phyloP scores from a whole-genome alignment of 306 rosid species.

The Medicago arabica region DNA sequence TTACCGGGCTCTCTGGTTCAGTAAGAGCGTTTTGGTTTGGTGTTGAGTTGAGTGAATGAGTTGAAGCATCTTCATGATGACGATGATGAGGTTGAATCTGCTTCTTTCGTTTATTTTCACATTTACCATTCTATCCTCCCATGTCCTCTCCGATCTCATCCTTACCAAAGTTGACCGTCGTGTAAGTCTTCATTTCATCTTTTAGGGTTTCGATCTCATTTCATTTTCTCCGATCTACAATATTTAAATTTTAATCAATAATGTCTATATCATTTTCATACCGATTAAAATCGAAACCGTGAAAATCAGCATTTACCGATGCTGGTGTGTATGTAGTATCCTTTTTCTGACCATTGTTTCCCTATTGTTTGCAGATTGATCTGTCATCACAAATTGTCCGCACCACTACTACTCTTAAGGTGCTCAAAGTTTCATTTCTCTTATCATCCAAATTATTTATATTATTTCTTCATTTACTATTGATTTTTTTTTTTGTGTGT shows the following conservation, averaged over 20 bases:
- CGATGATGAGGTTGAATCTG: conserved; percentile 49
- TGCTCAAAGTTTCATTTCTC: conserved; percentile 28
- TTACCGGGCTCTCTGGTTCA: background rate
- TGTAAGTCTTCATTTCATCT: conserved; percentile 52
- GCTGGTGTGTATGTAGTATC: background rate
- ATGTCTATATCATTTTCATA: background rate
- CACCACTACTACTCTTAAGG: conserved; percentile 80
- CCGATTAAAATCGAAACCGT: conserved; percentile 11
- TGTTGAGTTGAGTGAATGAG: conserved; percentile 34
- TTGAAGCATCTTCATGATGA: background rate
- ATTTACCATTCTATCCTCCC: conserved; percentile 53
- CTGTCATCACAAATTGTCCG: conserved; percentile 89
- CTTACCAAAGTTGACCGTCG: conserved; percentile 95
- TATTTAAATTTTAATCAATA: background rate
- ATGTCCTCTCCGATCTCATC: conserved; percentile 83
- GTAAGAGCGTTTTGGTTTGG: background rate
- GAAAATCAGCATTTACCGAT: background rate
- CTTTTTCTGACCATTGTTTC: conserved; percentile 38
- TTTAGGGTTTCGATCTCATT: background rate
- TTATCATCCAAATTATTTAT: background rate
- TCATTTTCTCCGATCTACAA: conserved; percentile 41
- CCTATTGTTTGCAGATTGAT: conserved; percentile 75
- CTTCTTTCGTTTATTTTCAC: conserved; percentile 55
- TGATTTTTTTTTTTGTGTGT: conserved; percentile 15
- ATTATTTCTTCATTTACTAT: background rate